Conservation (phyloP, 768 basidiomycete genomes). For the Paxillus ammoniavirescens region DNA sequence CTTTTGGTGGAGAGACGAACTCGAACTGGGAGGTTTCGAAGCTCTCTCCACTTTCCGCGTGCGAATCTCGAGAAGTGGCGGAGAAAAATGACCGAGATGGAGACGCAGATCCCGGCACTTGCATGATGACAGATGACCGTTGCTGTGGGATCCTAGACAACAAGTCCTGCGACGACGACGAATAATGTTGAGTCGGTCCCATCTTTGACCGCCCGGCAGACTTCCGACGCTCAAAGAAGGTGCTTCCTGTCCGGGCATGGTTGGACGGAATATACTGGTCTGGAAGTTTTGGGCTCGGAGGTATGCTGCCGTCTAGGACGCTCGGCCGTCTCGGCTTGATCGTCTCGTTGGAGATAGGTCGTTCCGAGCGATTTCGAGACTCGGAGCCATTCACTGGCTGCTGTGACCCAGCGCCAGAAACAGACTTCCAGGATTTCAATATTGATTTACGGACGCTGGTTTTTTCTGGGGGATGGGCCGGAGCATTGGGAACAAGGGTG, state of each 20-base stretch:
- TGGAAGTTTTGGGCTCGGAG: slow-evolving; percentile 64
- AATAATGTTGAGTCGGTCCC: slow-evolving; percentile 17
- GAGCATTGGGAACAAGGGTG: slow-evolving; percentile 8
- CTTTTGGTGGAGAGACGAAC: slow-evolving; percentile 53
- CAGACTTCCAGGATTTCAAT: slow-evolving; percentile 61
- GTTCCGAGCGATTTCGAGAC: slow-evolving; percentile 40
- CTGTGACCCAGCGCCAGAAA: slow-evolving; percentile 35
- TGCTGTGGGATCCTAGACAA: slow-evolving; percentile 12
- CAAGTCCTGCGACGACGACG: slow-evolving; percentile 32
- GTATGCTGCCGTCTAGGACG: slow-evolving; percentile 45
- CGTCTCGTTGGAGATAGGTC: slow-evolving; percentile 32
- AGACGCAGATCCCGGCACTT: slow-evolving; percentile 23
- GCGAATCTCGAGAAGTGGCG: slow-evolving; percentile 20
- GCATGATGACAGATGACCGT: slow-evolving; percentile 14
- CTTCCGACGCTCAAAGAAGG: slow-evolving; percentile 27
- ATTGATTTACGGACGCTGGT: slow-evolving; percentile 64
- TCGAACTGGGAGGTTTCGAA: slow-evolving; percentile 69
- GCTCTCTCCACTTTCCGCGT: slow-evolving; percentile 44
- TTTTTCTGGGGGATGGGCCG: slow-evolving; percentile 44
- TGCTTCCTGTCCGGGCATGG: slow-evolving; percentile 32
- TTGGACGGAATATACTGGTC: slow-evolving; percentile 41
- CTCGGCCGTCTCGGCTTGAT: slow-evolving; percentile 47
- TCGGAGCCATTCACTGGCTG: slow-evolving; percentile 29
- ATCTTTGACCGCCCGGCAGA: slow-evolving; percentile 17
- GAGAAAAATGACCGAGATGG: slow-evolving; percentile 28